Evolutionary conservation across 2,329 filamentous ascomycete genomes (phyloP).

Genomic region (Neonectria sp.): DNA sequence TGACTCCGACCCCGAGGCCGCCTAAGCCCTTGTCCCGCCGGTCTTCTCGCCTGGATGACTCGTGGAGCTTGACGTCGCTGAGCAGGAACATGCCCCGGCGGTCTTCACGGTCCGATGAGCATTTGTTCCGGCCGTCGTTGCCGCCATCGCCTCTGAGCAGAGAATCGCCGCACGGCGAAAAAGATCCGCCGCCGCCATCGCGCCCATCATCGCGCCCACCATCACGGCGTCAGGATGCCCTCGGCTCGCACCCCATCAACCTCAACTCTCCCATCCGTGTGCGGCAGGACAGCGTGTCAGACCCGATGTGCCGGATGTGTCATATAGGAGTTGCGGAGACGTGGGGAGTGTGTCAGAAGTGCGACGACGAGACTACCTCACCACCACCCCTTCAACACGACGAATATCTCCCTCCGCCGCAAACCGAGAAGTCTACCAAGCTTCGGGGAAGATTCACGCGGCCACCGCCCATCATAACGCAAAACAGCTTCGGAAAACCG

Average conservation of each 20-base stretch:
- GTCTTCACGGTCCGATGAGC: slow-evolving; percentile 3
- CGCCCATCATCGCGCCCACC: slow-evolving; percentile 5
- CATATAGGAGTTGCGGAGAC: slow-evolving; percentile 42
- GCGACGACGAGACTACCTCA: slow-evolving; percentile 42
- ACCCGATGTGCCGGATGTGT: slow-evolving; percentile 41
- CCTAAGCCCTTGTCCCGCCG: not conserved
- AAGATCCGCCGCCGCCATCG: not conserved
- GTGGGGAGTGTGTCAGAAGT: slow-evolving; percentile 42
- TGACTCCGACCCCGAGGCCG: not conserved
- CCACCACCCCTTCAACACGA: slow-evolving; percentile 16
- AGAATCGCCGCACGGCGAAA: slow-evolving; percentile 17
- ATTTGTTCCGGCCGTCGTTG: not conserved
- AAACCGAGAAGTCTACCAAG: slow-evolving; percentile 12
- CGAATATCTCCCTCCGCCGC: slow-evolving; percentile 22
- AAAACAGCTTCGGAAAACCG: slow-evolving; percentile 9
- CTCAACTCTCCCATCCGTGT: slow-evolving; percentile 34
- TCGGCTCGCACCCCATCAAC: slow-evolving; percentile 39
- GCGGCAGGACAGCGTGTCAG: slow-evolving; percentile 42
- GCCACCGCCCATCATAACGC: slow-evolving; percentile 37
- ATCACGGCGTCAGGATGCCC: slow-evolving; percentile 38
- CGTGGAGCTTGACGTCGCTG: slow-evolving; percentile 7
- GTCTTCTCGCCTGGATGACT: not conserved
- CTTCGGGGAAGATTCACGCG: slow-evolving; percentile 34
- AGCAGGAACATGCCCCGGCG: not conserved
- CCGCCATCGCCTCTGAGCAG: slow-evolving; percentile 7